Evolutionary conservation across 176 grass and related monocot genomes (phyloP), one percentile per base, ranked within the genome.

Genomic region (Bonia amplexicaulis): DNA sequence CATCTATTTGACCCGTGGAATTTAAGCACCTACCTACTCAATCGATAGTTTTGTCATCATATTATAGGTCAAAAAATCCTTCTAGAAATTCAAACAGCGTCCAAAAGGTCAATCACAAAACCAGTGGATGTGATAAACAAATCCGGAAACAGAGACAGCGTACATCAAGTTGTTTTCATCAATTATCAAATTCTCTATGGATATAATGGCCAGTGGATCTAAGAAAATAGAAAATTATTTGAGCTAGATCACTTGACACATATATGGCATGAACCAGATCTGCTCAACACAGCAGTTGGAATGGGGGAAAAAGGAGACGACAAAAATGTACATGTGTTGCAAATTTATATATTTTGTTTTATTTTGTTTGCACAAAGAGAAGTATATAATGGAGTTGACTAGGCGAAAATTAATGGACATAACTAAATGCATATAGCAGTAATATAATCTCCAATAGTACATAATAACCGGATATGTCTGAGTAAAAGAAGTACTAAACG

Each of bases 81-180:
- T 11, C 12, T 33, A 44, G 3, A 77, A 33, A 58, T 23, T 58
- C 35, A 49, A 71, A 46, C 26, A 9, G 7, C 22, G n/a, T 40
- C 55, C 31, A 51, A 70, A 51, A 70, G 61, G 41, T 76, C 22
- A 54, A 66, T 26, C 40, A 39, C 6, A 12, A 59, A 31, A 13
- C 48, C 35, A 58, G 15, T 71, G 74, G 40, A 70, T 37, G 26
- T 5, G 52, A 71, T 86, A 55, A 79, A 79, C 55, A 86, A 42
- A 71, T 13, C 54, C n/a, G 20, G 75, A 64, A 86, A 79, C 26
- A 23, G 3, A 48, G 13, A 0, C 54, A 71, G 42, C 20, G 48
- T 80, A 4, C 66, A 41, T 86, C 37, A 35, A 1, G 40, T 12
- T 49, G 53, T 19, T 71, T 85, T 47, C 40, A 45, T 68, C 6